Evolutionary conservation across 2,329 filamentous ascomycete species (phyloP), one percentile per base, ranked within the genome.

Genomic region (Fusarium coffeatum): DNA sequence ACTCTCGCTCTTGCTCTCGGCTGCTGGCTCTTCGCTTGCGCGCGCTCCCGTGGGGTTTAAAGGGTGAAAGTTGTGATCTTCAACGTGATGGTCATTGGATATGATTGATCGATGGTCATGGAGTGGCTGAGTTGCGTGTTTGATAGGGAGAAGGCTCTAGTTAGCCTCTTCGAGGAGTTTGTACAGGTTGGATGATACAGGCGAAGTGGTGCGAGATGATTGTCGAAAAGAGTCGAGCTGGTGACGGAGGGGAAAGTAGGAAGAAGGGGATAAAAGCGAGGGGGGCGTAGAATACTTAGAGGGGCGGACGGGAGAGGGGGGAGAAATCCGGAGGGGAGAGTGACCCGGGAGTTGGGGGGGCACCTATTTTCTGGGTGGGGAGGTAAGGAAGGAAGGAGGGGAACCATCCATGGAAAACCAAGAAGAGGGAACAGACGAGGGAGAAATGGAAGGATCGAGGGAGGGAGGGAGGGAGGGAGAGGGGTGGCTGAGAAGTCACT

Each of bases 21-120:
- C 78, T 79, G 78, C 81, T 80, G 74, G 77, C 78, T 81, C 79
- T 85, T 88, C 86, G 81, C 86, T 87, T 85, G 84, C 85, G 83
- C 85, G 85, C 86, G 83, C 84, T 88, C 87, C 87, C 88, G 88
- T 89, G 84, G 84, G 86, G 82, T 88, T 90, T 88, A 91, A 90
- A 90, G 89, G 85, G 88, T 90, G 87, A 86, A 86, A 84, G 82
- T 82, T 78, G 78, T 81, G 84, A 84, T 85, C 84, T 84, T 71
- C 82, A 73, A 77, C 74, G 79, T 81, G 72, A 74, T 85, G 81
- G 82, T 89, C 88, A 90, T 90, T 82, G 79, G 80, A 77, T 73
- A 76, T 73, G 76, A 69, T 71, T 76, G 78, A 80, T 80, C 79
- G 73, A 76, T 80, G 76, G 76, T 81, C 80, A 81, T 82, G 77